phyloP scores from a whole-genome alignment of 768 basidiomycete species.

The Kwoniella botswanensis region DNA sequence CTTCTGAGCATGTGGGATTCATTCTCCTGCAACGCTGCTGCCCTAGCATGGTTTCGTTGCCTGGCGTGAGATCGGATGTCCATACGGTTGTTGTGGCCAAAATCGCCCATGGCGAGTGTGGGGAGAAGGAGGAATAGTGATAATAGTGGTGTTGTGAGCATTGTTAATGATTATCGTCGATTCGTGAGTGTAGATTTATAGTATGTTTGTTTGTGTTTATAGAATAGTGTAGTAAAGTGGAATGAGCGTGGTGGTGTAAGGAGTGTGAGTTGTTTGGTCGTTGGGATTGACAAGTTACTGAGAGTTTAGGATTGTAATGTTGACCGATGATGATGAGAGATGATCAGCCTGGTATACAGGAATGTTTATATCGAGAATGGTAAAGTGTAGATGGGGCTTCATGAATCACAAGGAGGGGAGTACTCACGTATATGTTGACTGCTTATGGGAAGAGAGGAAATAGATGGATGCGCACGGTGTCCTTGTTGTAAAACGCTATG shows the following conservation, averaged over 20 bases:
- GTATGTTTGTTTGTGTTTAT: not conserved
- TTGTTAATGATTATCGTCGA: constrained; percentile 2
- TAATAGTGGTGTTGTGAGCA: constrained; percentile 18
- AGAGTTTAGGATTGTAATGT: constrained; percentile 4
- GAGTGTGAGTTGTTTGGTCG: constrained; percentile 14
- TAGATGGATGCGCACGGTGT: constrained; percentile 13
- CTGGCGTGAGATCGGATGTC: constrained; percentile 22
- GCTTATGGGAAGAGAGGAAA: not conserved
- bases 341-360: constrained; percentile 12
- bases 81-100: constrained; percentile 19
- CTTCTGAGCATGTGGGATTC: constrained; percentile 14
- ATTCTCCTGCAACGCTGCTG: constrained; percentile 4
- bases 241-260: constrained; percentile 19
- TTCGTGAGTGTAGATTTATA: constrained; percentile 1
- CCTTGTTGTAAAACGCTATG: not conserved
- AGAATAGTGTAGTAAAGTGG: not conserved
- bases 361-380: not conserved
- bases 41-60: constrained; percentile 21
- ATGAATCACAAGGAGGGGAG: not conserved
- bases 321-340: constrained; percentile 1
- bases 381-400: not conserved
- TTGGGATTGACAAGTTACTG: constrained; percentile 5
- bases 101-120: constrained; percentile 10
- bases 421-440: constrained; percentile 11
- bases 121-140: constrained; percentile 23